phyloP scores from a whole-genome alignment of 1,139 yeast genomes.

The Suhomyces kunorum region DNA sequence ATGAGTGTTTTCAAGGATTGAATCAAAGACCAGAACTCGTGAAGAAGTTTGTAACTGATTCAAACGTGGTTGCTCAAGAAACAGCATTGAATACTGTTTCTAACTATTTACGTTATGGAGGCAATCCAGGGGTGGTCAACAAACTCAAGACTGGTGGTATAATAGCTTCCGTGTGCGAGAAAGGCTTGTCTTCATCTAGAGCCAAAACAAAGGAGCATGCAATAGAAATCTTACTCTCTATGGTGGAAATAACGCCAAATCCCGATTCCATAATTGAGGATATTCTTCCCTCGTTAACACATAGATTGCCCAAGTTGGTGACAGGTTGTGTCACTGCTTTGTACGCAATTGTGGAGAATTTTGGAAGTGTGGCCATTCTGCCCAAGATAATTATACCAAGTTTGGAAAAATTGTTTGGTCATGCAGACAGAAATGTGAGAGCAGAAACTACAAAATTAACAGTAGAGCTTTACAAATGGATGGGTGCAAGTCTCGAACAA shows the following conservation, averaged over 20 bases:
- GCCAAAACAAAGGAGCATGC: constrained; percentile 72
- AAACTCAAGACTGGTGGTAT: constrained; percentile 43
- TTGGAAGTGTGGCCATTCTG: constrained; percentile 67
- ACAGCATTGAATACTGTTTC: constrained; percentile 62
- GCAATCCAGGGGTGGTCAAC: constrained; percentile 37
- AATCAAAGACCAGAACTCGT: constrained; percentile 50
- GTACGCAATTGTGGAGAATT: constrained; percentile 55
- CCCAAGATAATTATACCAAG: constrained; percentile 61
- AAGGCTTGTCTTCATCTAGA: constrained; percentile 75
- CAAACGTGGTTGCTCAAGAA: constrained; percentile 93
- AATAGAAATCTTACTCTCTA: constrained; percentile 58
- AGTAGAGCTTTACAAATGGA: constrained; percentile 73
- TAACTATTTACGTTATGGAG: constrained; percentile 63
- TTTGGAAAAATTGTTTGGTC: constrained; percentile 73
- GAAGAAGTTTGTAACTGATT: constrained; percentile 65
- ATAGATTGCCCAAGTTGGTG: constrained; percentile 77
- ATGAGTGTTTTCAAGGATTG: constrained; percentile 53
- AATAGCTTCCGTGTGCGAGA: constrained; percentile 68
- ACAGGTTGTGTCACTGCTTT: constrained; percentile 65
- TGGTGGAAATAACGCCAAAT: constrained; percentile 61
- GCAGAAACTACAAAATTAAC: constrained; percentile 73
- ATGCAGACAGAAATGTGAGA: constrained; percentile 86
- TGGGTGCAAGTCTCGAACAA: constrained; percentile 64
- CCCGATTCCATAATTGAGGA: constrained; percentile 71
- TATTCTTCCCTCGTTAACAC: constrained; percentile 59